Evolutionary conservation across 805 yeast species (phyloP), one percentile per base, ranked within the genome.

Genomic region (Candida tibetensis): DNA sequence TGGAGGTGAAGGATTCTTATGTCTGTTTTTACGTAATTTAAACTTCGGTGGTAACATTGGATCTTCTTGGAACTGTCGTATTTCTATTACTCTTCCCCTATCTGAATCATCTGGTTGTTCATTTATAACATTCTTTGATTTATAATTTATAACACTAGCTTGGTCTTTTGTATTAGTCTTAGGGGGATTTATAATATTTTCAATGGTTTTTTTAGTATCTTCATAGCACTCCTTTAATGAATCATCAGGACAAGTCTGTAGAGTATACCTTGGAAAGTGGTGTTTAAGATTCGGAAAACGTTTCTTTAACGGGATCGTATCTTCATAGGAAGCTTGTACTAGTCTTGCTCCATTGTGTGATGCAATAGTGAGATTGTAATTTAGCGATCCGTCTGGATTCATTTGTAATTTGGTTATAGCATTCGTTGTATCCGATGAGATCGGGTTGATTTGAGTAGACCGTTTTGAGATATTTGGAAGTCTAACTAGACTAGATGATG

Each of bases 1-100:
- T 1, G 71, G 71, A 1, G 87, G 77, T 0, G 83, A 74, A 0
- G 85, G 82, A 0, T 81, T 72, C 33, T 51, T 51, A 28, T 77
- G 80, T 4, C 93, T 84, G 21, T 85, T 79, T 45, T 83, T 82
- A 26, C 88, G 78, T 38, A 83, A 71, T 53, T 80, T 82, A 62
- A 82, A 81, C 40, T 79, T 78, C 0, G 90, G 81, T 0, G 96
- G 96, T 25, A 86, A 79, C 74, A 90, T 73, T 0, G 98, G 98
- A 62, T 91, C 98, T 32, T 74, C 72, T 43, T 79, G 74, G 31
- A 69, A 74, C 38, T 82, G 86, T 10, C 80, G 79, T 30, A 90
- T 78, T 49, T 80, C 80, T 18, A 89, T 73, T 3, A 72, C 63
- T 40, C 86, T 47, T 22, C 54, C 61, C 29, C 55, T 33, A 17